Base-by-base conservation (phyloP, 176 grass and related monocot species). In the Rhynchospora breviuscula region DNA sequence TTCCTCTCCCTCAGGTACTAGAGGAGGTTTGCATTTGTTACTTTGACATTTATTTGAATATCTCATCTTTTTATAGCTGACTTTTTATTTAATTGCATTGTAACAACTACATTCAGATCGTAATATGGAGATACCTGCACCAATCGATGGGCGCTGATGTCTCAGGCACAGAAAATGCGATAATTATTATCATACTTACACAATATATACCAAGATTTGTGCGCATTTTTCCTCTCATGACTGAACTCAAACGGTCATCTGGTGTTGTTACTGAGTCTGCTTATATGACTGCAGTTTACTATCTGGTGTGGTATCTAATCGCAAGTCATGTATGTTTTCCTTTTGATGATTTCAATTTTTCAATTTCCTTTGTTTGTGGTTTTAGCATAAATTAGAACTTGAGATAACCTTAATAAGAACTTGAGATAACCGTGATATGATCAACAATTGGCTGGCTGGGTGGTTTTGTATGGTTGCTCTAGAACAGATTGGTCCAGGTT, bases 241-340 rank as follows among this genome's bases (percentile, higher is more conserved):
- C 87, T 0, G 95, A 98, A 85, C 89, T 98, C 17, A 94, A 90
- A 87, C 91, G 90, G 48, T 85, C 87, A 0, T 84, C 90, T 9
- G 92, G 92, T 2, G 90, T 93, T 14, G 90, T 92, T 72, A 90
- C 95, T 23, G 90, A 90, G 85, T 92, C 90, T 2, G 92, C 95
- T 26, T 94, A 88, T 78, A 87, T 80, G 8, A 92, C 92, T 59
- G 95, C 95, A 61, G 85, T 86, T 7, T 98, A 93, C 75, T 98
- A 93, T 79, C 72, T 98, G 4, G 80, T 98, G 31, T 91, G 88
- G 84, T 98, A 98, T 85, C 89, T 94, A 68, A 89, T 98, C 14
- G 90, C 95, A 10, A 89, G 90, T 85, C 95, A 98, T 84, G 93
- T 96, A 88, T 67, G 93, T 86, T 67, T 21, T 8, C 29, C 14